phyloP scores from a whole-genome alignment of 306 rosid species.

The Cucurbita moschata region DNA sequence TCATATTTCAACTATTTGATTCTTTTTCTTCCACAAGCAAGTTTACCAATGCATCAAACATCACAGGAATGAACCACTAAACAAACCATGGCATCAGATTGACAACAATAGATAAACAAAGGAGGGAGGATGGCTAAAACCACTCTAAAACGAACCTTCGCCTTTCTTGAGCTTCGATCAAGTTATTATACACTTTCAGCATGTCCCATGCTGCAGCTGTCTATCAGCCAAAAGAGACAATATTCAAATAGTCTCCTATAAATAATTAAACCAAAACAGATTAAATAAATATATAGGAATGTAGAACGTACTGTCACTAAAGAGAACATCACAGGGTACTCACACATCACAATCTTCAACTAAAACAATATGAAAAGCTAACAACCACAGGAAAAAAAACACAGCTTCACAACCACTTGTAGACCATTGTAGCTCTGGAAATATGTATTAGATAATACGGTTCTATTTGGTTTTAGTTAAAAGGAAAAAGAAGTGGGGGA shows the following conservation, averaged over 20 bases:
- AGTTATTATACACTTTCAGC: constrained; percentile 61
- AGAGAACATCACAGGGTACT: background rate
- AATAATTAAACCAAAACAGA: background rate
- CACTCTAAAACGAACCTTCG: constrained; percentile 38
- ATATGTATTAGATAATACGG: background rate
- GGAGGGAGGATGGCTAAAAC: background rate
- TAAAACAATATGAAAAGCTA: background rate
- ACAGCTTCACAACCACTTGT: background rate
- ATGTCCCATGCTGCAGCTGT: constrained; percentile 95
- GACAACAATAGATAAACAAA: background rate
- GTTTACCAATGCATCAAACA: background rate
- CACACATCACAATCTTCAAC: background rate
- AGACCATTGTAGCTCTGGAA: background rate
- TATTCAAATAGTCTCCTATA: background rate
- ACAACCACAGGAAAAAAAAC: background rate
- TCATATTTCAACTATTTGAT: background rate
- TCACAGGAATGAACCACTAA: background rate
- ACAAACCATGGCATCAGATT: background rate
- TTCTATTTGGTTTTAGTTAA: background rate
- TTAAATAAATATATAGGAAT: background rate
- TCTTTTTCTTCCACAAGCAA: background rate
- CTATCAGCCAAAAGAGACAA: constrained; percentile 20
- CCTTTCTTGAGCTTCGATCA: constrained; percentile 75
- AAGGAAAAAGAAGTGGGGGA: background rate
- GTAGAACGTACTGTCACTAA: background rate